phyloP scores from a whole-genome alignment of 1,139 yeast species.

The Saccharomyces hybrid region DNA sequence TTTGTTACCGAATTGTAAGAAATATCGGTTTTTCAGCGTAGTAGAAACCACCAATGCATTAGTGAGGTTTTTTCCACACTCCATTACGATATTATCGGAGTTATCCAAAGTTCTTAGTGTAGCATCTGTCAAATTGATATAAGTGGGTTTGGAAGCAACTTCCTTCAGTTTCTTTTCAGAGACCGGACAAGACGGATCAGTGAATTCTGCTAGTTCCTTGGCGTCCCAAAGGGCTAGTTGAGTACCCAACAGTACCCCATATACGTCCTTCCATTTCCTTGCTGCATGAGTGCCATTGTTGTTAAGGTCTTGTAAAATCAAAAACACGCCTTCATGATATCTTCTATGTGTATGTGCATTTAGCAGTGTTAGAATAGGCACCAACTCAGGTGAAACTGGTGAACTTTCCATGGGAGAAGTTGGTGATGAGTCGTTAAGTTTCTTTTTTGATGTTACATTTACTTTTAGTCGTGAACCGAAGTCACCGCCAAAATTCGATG shows the following conservation, averaged over 20 bases:
- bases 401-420: not conserved
- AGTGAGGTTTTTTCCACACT: conserved; percentile 67
- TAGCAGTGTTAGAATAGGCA: conserved; percentile 66
- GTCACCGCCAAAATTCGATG: not conserved
- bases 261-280: conserved; percentile 86
- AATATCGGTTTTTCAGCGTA: conserved; percentile 78
- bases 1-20: conserved; percentile 63
- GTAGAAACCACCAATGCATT: conserved; percentile 85
- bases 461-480: not conserved
- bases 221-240: conserved; percentile 94
- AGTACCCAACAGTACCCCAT: conserved; percentile 84
- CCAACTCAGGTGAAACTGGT: conserved; percentile 51
- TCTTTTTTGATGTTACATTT: not conserved
- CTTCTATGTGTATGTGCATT: conserved; percentile 69
- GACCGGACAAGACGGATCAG: conserved; percentile 33
- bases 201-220: conserved; percentile 50
- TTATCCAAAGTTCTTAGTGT: conserved; percentile 70
- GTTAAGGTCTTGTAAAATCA: conserved; percentile 63
- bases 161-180: conserved; percentile 47
- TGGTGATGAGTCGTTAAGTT: not conserved
- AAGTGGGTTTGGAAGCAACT: conserved; percentile 63
- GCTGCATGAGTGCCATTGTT: conserved; percentile 80
- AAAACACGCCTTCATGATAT: conserved; percentile 66
- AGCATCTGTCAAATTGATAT: conserved; percentile 86
- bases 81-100: conserved; percentile 73